A percentile compares a stretch with the other conserved stretches of the same genome.
These are phyloP conservation scores for Kregervanrija fluxuum DNA, from an alignment of 805 yeast genomes.

Conservation along the genomic window DNA sequence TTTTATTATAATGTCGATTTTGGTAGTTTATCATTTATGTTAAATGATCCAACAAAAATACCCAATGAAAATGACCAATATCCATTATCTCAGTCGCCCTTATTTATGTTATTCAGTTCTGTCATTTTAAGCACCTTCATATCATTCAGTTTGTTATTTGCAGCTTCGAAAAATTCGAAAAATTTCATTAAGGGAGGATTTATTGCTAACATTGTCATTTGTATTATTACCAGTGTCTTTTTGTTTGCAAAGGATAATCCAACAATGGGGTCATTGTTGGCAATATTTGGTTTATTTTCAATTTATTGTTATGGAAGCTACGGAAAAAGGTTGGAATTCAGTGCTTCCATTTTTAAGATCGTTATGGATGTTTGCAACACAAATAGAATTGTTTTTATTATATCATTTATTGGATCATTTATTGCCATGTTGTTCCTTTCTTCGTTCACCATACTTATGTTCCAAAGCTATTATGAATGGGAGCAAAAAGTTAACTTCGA, in stretches of 20 bases:
- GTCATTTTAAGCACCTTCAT: too few species aligned
- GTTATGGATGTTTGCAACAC: conserved; percentile 67
- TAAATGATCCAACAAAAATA: too few species aligned
- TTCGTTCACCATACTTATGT: conserved; percentile 59
- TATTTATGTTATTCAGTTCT: too few species aligned
- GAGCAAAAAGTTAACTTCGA: conserved; percentile 27
- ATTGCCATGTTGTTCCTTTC: conserved; percentile 57
- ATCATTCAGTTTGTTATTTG: too few species aligned
- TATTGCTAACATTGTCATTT: too few species aligned
- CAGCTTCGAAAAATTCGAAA: too few species aligned
- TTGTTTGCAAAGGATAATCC: too few species aligned
- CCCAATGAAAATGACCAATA: too few species aligned
- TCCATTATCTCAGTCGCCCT: too few species aligned
- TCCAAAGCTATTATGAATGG: conserved; percentile 73
- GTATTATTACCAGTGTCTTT: too few species aligned
- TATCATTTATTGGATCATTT: conserved; percentile 32
- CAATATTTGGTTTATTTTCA: conserved; percentile 21
- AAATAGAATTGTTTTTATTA: conserved; percentile 58
- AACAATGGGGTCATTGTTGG: conserved; percentile 26
- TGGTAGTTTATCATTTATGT: too few species aligned
- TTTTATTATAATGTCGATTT: conserved; percentile 47
- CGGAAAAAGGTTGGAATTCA: conserved; percentile 19
- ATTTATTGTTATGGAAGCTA: conserved; percentile 14
- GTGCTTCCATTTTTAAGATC: conserved; percentile 17
- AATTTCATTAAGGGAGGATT: too few species aligned